Base-by-base conservation (phyloP, 176 grass and related monocot species). In the Puccinellia tenuiflora region DNA sequence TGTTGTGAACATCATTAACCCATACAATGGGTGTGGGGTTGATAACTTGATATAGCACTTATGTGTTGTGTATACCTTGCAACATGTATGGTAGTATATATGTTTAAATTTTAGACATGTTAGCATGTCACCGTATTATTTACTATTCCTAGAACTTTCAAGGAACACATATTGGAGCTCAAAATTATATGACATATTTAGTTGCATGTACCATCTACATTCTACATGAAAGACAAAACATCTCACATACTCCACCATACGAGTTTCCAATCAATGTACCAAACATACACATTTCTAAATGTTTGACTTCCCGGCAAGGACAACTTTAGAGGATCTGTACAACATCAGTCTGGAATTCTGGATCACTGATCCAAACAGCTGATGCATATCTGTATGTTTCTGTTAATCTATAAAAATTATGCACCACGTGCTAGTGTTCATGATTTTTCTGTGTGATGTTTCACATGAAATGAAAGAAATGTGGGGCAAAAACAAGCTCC, bases 21-120 rank as follows among this genome's bases (percentile, higher is more conserved):
- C 0, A 69, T 46, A 79, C 55, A 75, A 3, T 64, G 29, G 14
- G 2, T 45, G 29, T 43, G 25, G 18, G 66, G 48, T 77, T 56
- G 10, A 53, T 42, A 55, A 68, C 25, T 77, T 85, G 16, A 53
- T 55, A 56, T 84, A 67, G 83, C 64, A 56, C 25, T n/a, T 8
- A 8, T 20, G 25, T 64, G 25, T n/a, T 64, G 38, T n/a, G 29
- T 75, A 38, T 15, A 35, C 18, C 25, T 69, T 33, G 48, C 47
- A 26, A 68, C 39, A 64, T 81, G 30, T 73, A 76, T n/a, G 46
- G 48, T 68, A 53, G 4, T 3, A 1, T 14, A 42, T 40, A 55
- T 48, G 4, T 55, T 40, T 39, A 22, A 33, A 31, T 31, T 31
- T 77, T 13, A 81, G 9, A 43, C 47, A 68, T 84, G 17, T 7